Base-by-base conservation (phyloP, 768 basidiomycete species). In the Sistotremastrum suecicum region DNA sequence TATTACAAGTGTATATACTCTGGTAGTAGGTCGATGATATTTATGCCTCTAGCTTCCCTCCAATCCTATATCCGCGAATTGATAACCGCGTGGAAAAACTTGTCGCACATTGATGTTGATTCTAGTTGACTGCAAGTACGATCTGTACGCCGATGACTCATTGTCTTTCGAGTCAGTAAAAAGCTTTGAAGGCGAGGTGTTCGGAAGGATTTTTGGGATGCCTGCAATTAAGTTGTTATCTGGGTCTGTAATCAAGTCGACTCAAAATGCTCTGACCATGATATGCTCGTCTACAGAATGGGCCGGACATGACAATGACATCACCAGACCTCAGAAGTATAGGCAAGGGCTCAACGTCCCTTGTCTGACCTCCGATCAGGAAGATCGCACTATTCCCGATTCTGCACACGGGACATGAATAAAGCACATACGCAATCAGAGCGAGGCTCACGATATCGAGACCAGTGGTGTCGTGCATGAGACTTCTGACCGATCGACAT, bases 401-500 rank as follows among this genome's bases (percentile, higher is more conserved):
- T 2, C 91, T 94, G 53, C 2, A 12, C n/a, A 34, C 20, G 40
- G 12, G 4, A 12, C 34, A 39, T 37, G 35, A 1, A 6, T 39
- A 32, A 0, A 5, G 39, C 32, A 34, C 12, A 42, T 34, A 31
- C 29, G 5, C 3, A 12, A 5, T 49, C n/a, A 8, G 28, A 9
- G 36, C 35, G 20, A 11, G 5, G 61, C 83, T 54, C 52, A 92
- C 91, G 91, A 95, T 42, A 99, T 79, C 0, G 90, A 95, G 4
- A 97, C 87, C 0, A 99, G 72, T 0, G 94, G 94, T 0, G 88
- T 81, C 4, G 87, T 87, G 2, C 88, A 79, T 54, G 91, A 94
- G 6, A 94, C 72, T 63, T 99, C 94, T 20, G 92, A 90, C 12
- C 87, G 83, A 61, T 99, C 94, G n/a, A 95, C 88, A 60, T 99